These are phyloP conservation scores for Lagenaria siceraria DNA, from an alignment of 306 rosid genomes.

Conservation along the genomic window DNA sequence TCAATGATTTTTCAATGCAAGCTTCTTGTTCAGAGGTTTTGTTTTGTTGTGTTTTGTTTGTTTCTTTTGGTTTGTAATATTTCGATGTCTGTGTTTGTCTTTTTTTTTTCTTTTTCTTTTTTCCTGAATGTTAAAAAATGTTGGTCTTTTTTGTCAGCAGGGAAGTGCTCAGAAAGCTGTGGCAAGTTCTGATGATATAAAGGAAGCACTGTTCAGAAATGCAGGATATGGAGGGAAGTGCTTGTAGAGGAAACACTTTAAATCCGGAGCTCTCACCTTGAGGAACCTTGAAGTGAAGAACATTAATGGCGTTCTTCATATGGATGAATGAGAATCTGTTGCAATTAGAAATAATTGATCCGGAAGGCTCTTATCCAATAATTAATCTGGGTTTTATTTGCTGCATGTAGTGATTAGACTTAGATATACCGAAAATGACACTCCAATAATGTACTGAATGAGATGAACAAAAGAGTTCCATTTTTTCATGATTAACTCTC, in stretches of 20 bases:
- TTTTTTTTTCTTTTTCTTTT: no score
- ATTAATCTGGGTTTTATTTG: neutral
- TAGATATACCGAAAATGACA: neutral
- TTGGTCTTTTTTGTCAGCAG: slow-evolving; percentile 21
- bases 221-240: slow-evolving; percentile 97
- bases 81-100: neutral
- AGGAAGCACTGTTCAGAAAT: slow-evolving; percentile 87
- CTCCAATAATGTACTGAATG: neutral
- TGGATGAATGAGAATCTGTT: neutral
- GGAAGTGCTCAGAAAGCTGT: slow-evolving; percentile 42
- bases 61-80: neutral
- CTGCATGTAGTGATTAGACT: slow-evolving; percentile 3
- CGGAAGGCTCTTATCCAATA: neutral
- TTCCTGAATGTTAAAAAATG: neutral
- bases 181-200: slow-evolving; percentile 56
- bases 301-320: neutral
- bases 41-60: neutral
- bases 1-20: slow-evolving; percentile 87
- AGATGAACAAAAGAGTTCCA: slow-evolving; percentile 1
- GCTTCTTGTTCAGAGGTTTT: slow-evolving; percentile 91
- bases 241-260: slow-evolving; percentile 27
- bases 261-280: neutral
- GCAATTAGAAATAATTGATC: neutral
- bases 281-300: neutral
- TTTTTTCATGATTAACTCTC: neutral